phyloP scores from a whole-genome alignment of 2,329 filamentous ascomycete species.

The Calonectria naviculata region DNA sequence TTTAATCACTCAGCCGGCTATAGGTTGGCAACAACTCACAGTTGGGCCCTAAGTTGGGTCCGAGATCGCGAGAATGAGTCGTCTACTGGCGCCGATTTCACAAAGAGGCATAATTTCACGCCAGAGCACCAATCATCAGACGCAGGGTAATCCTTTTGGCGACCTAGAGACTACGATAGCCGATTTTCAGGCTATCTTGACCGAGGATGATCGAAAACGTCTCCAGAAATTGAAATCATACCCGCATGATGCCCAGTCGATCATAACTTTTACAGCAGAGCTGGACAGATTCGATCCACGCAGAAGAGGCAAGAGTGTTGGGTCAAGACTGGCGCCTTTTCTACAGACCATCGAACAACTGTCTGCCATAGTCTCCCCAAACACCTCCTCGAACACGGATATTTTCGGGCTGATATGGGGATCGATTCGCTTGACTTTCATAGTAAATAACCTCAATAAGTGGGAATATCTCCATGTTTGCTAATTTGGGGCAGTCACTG shows the following conservation, averaged over 20 bases:
- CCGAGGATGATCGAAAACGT: conserved; percentile 20
- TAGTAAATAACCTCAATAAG: background rate
- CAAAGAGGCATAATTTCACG: too few species aligned
- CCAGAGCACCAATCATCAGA: too few species aligned
- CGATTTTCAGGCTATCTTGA: conserved; percentile 19
- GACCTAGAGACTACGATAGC: conserved; percentile 3
- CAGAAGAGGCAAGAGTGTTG: conserved; percentile 26
- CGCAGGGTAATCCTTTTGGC: too few species aligned
- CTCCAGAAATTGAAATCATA: conserved; percentile 10
- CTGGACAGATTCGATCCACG: conserved; percentile 14
- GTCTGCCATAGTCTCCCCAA: conserved; percentile 16
- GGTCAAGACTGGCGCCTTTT: conserved; percentile 16
- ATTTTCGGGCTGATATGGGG: conserved; percentile 23
- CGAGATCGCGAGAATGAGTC: too few species aligned
- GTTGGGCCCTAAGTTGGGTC: too few species aligned
- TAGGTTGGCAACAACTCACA: too few species aligned
- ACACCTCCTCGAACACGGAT: conserved; percentile 17
- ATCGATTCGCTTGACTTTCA: conserved; percentile 18
- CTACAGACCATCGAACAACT: conserved; percentile 29
- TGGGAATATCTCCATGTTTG: background rate
- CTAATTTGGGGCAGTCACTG: conserved; percentile 12
- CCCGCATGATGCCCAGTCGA: conserved; percentile 22
- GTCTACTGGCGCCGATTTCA: too few species aligned
- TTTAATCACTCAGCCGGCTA: too few species aligned
- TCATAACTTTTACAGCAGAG: conserved; percentile 26